Base-by-base conservation (phyloP, 2,329 filamentous ascomycete species). In the Aspergillus flavus region DNA sequence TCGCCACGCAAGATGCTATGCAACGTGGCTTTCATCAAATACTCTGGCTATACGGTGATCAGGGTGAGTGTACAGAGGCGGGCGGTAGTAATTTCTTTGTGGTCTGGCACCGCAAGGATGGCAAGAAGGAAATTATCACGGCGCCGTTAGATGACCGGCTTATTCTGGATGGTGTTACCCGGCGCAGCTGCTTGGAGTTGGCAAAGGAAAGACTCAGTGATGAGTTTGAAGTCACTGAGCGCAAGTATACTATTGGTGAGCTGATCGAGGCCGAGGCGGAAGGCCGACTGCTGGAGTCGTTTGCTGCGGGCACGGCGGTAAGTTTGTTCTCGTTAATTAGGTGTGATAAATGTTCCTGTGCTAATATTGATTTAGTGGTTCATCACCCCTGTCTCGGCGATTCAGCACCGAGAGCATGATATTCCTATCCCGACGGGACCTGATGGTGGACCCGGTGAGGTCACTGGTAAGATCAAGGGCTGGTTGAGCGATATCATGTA, bases 71-170 rank as follows among this genome's bases (percentile, higher is more conserved):
- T 68, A 96, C 93, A 1, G 93, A 97, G 80, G 93, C 93, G 2
- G 93, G 93, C 6, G 93, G 91, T 11, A 91, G 87, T 72, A 96
- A 96, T 80, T 96, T 96, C 80, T 96, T 96, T 73, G 83, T 95
- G 7, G 81, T 96, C 4, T 93, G 90, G 90, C 85, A 52, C 7
- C 48, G 58, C 11, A 50, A 83, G 73, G 62, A 70, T 14, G 87
- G 85, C 7, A 84, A 81, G 70, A 74, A 84, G 21, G 83, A 94
- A 81, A 82, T 96, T 12, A 82, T 96, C 61, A 96, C 93, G 1
- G 92, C 93, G 1, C 91, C 91, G 11, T 80, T 96, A 34, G 89
- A 90, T 63, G 91, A 92, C 71, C 87, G 89, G 70, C 84, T 96
- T 62, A 95, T 96, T 68, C 83, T 97, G 2, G 89, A 93, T 68